Evolutionary conservation across 2,329 filamentous ascomycete genomes (phyloP), one percentile per base, ranked within the genome.

Genomic region (Fusarium verrucosum): DNA sequence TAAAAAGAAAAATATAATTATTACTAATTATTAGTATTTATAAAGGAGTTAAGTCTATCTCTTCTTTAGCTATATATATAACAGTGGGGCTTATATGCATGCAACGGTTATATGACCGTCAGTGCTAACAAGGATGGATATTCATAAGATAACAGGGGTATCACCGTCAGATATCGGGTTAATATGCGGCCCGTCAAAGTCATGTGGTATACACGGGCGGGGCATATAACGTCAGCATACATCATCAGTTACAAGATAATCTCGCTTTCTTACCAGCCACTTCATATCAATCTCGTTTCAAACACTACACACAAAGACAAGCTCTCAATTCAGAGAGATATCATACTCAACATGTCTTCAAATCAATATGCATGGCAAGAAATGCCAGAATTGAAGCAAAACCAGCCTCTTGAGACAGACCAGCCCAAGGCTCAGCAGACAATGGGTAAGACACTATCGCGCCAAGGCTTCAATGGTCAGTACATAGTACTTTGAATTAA

Each of bases 151-250:
- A 7, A 16, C 28, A 30, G 7, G 28, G 28, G 6, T 30, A 30
- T 30, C n/a, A n/a, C n/a, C n/a, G 16, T 30, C 28, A 13, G 28
- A 16, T 32, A 9, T 14, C 30, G 14, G 30, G 14, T 32, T 32
- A n/a, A 32, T 32, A 23, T 5, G 14, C 30, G 30, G 7, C 7
- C 30, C 30, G 10, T 14, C 6, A 32, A 16, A 32, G 30, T 32
- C 30, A 32, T 32, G 28, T 30, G 30, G 28, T 14, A 14, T 9
- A 5, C 16, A 9, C 16, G 30, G n/a, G 30, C 30, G 30, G 30
- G 30, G 30, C 17, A 25, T 52, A 52, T 52, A 58, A 52, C 44
- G 53, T 58, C 55, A 58, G 53, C 43, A 19, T 50, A n/a, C 55
- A 53, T 58, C 53, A 52, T 58, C 53, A 52, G 22, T 19, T 37